Evolutionary conservation across 1,139 yeast species (phyloP).

Genomic region (Protomyces inundatus): DNA sequence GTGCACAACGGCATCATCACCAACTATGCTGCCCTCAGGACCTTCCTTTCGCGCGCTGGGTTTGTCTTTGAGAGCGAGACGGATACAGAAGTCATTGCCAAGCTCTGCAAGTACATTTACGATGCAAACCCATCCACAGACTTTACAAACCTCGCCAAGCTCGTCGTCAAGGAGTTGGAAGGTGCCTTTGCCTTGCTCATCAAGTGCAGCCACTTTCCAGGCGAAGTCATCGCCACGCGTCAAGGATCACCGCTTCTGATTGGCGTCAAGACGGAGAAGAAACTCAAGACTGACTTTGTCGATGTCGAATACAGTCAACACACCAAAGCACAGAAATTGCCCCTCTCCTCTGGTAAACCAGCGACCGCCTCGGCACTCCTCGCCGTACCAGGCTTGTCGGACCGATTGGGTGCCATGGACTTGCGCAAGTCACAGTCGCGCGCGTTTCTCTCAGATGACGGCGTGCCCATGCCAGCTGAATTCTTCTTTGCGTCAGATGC

Average conservation of each 20-base stretch:
- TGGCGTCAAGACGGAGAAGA: constrained; percentile 93
- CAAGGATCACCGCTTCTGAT: constrained; percentile 96
- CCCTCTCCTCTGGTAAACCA: constrained; percentile 24
- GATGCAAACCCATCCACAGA: constrained; percentile 72
- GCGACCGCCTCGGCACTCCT: constrained; percentile 14
- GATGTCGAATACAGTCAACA: constrained; percentile 76
- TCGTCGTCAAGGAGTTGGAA: constrained; percentile 86
- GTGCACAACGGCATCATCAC: constrained; percentile 99
- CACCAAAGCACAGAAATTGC: constrained; percentile 28
- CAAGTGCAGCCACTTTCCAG: constrained; percentile 86
- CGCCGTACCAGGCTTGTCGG: constrained; percentile 20
- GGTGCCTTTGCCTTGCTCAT: constrained; percentile 97
- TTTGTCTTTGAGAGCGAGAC: constrained; percentile 84
- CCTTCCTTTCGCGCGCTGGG: constrained; percentile 74
- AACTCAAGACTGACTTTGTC: constrained; percentile 94
- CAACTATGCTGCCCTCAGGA: constrained; percentile 83
- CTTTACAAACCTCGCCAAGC: constrained; percentile 86
- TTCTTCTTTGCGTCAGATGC: constrained; percentile 96
- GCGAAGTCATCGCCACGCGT: constrained; percentile 94
- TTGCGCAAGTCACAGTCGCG: constrained; percentile 67
- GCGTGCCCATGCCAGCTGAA: constrained; percentile 89
- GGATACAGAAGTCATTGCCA: constrained; percentile 97
- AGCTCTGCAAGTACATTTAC: constrained; percentile 83
- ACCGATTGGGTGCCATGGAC: constrained; percentile 21
- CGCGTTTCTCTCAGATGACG: constrained; percentile 87